Percentiles rank a stretch among this genome's conserved stretches.
Conservation (phyloP, 768 basidiomycete species). For the Gymnopilus junonius region DNA sequence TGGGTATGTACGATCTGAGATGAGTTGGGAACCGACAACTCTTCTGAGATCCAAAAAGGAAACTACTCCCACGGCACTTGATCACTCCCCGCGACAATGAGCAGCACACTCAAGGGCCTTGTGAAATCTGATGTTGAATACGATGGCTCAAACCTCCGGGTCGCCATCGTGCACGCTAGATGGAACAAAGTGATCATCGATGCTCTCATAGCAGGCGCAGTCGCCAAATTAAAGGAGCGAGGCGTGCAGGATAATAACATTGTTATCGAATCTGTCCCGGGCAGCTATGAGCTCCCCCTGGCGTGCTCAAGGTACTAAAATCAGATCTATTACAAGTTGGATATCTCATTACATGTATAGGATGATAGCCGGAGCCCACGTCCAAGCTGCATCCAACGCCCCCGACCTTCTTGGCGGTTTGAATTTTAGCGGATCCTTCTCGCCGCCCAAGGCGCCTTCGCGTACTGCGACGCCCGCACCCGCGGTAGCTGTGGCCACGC, state of each 20-base stretch:
- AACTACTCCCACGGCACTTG: slow-evolving; percentile 36
- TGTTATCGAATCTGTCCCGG: slow-evolving; percentile 89
- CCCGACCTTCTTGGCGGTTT: slow-evolving; percentile 80
- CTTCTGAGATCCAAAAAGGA: slow-evolving; percentile 32
- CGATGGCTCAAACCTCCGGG: slow-evolving; percentile 82
- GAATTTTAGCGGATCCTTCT: slow-evolving; percentile 41
- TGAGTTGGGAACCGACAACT: slow-evolving; percentile 9
- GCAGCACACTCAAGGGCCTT: slow-evolving; percentile 79
- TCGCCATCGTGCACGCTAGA: slow-evolving; percentile 94
- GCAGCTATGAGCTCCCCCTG: slow-evolving; percentile 93
- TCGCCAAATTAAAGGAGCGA: slow-evolving; percentile 77
- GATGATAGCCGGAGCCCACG: slow-evolving; percentile 85
- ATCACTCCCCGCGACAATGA: slow-evolving; percentile 39
- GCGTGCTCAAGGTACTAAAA: slow-evolving; percentile 77
- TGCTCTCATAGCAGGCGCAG: slow-evolving; percentile 79
- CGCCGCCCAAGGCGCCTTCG: slow-evolving; percentile 40
- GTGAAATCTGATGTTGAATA: slow-evolving; percentile 58
- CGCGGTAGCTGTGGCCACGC: slow-evolving; percentile 34
- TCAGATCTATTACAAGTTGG: slow-evolving; percentile 5
- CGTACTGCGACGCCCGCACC: slow-evolving; percentile 59
- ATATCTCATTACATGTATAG: slow-evolving; percentile 43
- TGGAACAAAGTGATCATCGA: slow-evolving; percentile 94
- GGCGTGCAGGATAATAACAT: slow-evolving; percentile 94
- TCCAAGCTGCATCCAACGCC: slow-evolving; percentile 78
- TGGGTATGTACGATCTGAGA: slow-evolving; percentile 19